A percentile compares a stretch with the other conserved stretches of the same genome.
Conservation (phyloP, 192 early-diverging fungal species). For the Funneliformis geosporum region DNA sequence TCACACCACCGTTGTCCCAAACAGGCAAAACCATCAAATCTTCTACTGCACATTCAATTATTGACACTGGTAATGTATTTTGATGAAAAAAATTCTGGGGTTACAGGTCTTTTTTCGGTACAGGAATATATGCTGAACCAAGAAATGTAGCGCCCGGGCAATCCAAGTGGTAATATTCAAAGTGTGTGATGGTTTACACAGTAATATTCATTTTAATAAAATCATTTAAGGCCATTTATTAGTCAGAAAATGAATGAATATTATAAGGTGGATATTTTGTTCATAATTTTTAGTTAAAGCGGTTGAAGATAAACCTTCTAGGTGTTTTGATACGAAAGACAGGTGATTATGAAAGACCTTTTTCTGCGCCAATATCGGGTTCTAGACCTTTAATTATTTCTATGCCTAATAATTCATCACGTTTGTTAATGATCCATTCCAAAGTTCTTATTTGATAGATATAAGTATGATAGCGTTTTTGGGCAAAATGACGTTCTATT, state of each 20-base stretch:
- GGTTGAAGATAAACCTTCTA: constrained; percentile 79
- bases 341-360: constrained; percentile 71
- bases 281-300: constrained; percentile 76
- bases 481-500: constrained; percentile 20
- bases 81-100: neutral
- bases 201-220: neutral
- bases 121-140: constrained; percentile 8
- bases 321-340: constrained; percentile 63
- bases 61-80: constrained; percentile 15
- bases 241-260: constrained; percentile 94
- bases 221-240: constrained; percentile 64
- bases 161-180: constrained; percentile 78
- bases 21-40: constrained; percentile 10
- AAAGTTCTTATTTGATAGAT: constrained; percentile 29
- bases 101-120: constrained; percentile 10
- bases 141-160: constrained; percentile 36
- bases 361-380: constrained; percentile 52
- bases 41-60: constrained; percentile 6
- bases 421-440: constrained; percentile 24
- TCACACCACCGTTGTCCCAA: constrained; percentile 34
- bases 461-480: constrained; percentile 30
- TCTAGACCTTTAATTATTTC: constrained; percentile 16
- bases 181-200: constrained; percentile 41
- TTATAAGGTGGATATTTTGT: constrained; percentile 86
- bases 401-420: constrained; percentile 30